These are phyloP conservation scores for Diutina rugosa DNA, from an alignment of 1,139 yeast species.

Conservation along the genomic window DNA sequence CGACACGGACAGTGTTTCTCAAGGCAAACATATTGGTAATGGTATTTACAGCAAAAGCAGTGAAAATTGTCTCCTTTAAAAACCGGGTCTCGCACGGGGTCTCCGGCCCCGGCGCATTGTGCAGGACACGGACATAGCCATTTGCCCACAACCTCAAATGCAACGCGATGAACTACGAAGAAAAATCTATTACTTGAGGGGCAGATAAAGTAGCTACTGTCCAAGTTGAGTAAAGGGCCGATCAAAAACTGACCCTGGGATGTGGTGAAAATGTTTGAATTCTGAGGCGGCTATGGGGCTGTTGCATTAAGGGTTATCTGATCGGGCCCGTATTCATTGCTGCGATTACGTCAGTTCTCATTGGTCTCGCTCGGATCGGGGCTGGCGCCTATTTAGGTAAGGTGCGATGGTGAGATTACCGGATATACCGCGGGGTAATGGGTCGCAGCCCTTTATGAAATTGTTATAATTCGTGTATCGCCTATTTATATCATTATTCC, in stretches of 20 bases:
- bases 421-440: background rate
- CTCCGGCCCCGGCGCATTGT: background rate
- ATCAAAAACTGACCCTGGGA: background rate
- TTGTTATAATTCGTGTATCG: background rate
- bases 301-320: background rate
- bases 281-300: background rate
- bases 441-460: background rate
- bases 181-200: too few species aligned
- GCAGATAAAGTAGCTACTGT: too few species aligned
- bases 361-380: background rate
- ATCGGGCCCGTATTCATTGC: background rate
- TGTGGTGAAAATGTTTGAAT: background rate
- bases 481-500: background rate
- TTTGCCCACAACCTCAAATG: background rate
- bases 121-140: background rate
- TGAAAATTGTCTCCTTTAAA: background rate
- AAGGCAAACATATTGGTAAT: slow-evolving; percentile 1
- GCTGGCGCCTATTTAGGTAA: background rate
- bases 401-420: background rate
- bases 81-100: background rate
- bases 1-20: background rate
- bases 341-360: background rate
- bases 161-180: background rate
- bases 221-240: background rate
- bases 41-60: background rate